Percentiles rank a stretch among this genome's conserved stretches.
Evolutionary conservation across 257 asterid genomes (phyloP).

Genomic region (Solanum piurae): DNA sequence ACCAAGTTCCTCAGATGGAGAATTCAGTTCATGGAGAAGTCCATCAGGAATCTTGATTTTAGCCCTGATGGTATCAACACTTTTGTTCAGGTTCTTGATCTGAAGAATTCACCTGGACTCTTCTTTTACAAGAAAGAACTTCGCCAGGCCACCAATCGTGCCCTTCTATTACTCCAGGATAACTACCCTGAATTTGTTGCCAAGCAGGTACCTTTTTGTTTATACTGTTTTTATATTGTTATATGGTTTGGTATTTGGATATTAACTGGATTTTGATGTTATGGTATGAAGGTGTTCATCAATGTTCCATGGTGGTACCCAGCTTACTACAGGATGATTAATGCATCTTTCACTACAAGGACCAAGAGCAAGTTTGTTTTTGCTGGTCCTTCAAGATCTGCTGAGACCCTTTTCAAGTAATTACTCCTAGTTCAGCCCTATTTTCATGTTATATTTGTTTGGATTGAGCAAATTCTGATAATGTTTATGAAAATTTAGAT

Average conservation of each 20-base stretch:
- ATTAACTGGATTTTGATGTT: neutral
- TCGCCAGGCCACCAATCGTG: slow-evolving; percentile 76
- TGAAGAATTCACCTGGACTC: slow-evolving; percentile 75
- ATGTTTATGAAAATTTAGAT: slow-evolving; percentile 29
- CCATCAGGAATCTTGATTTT: slow-evolving; percentile 67
- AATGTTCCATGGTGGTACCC: slow-evolving; percentile 99
- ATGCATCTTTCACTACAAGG: slow-evolving; percentile 76
- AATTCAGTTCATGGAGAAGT: slow-evolving; percentile 73
- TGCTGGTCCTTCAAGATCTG: slow-evolving; percentile 75
- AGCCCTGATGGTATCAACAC: slow-evolving; percentile 76
- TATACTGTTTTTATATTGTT: neutral
- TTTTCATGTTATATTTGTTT: neutral
- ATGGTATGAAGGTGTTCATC: slow-evolving; percentile 56
- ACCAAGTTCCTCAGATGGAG: slow-evolving; percentile 64
- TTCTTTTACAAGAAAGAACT: slow-evolving; percentile 75
- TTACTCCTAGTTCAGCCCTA: neutral
- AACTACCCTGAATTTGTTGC: slow-evolving; percentile 96
- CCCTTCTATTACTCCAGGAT: slow-evolving; percentile 82
- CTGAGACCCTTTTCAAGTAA: slow-evolving; percentile 87
- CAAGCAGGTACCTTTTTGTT: slow-evolving; percentile 50
- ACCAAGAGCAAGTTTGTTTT: slow-evolving; percentile 99
- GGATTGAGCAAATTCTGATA: neutral
- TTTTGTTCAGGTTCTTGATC: slow-evolving; percentile 76
- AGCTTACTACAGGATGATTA: slow-evolving; percentile 86
- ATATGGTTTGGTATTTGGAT: neutral